Evolutionary conservation across 768 basidiomycete genomes (phyloP), one percentile per base, ranked within the genome.

Genomic region (Russula brevipes): DNA sequence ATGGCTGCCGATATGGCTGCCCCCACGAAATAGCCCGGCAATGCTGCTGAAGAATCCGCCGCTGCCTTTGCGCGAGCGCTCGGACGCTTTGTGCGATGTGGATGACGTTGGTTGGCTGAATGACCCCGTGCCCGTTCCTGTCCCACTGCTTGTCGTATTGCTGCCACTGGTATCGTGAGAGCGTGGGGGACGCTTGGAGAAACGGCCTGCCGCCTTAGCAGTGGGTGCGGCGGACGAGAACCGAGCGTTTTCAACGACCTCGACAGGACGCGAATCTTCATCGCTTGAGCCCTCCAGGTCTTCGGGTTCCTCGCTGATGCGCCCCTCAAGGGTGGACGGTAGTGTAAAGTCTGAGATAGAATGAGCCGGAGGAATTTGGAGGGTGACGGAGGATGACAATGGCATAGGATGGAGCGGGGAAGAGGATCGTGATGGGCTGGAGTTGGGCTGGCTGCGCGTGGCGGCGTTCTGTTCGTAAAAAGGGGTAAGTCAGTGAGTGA

Each of bases 331-430:
- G 72, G 66, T 77, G 14, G 69, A 66, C 0, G 68, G 77, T 68
- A 75, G 69, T 8, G 70, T 72, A 45, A 72, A 65, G 14, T 80
- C 79, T 8, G 74, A 70, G 54, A 82, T 79, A 38, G 81, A 74
- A 61, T 85, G 85, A 3, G 84, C 80, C 0, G 84, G 81, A 0
- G 82, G 84, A 60, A 85, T 73, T 19, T 69, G 50, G 59, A 78
- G 66, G 31, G 69, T 69, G 51, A 74, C 68, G 11, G 67, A 57
- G 36, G 61, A 38, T 30, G 50, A 38, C 12, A 30, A 24, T 49
- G 54, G 64, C 46, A 68, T 63, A 17, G 58, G 52, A 24, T 68
- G 54, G 6, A 51, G 57, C 46, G 62, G 58, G 61, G 64, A 57
- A 19, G 66, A 57, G 60, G 69, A 42, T 55, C 70, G 60, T 56